A percentile compares a stretch with the other conserved stretches of the same genome.
These are phyloP conservation scores for Linnemannia schmuckeri DNA, from an alignment of 192 early-diverging fungal genomes.

Conservation along the genomic window DNA sequence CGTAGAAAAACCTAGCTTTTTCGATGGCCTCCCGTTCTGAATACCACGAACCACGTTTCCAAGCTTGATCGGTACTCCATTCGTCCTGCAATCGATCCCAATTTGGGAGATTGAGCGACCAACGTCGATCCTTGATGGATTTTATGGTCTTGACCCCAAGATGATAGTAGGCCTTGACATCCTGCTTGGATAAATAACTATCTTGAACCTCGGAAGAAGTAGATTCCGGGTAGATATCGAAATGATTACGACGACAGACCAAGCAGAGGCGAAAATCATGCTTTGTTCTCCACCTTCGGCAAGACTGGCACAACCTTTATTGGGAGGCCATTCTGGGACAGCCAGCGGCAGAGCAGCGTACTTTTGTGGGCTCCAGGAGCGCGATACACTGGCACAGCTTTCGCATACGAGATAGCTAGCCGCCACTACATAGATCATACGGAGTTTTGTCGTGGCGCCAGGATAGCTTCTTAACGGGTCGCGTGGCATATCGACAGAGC, in stretches of 20 bases:
- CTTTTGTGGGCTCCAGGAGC: background rate
- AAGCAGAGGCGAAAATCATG: background rate
- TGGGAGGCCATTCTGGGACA: background rate
- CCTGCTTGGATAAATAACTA: background rate
- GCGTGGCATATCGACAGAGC: background rate
- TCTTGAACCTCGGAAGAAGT: background rate
- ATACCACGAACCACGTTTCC: background rate
- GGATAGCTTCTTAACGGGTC: background rate
- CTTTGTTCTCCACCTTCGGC: background rate
- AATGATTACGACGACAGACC: background rate
- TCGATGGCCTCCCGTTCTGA: background rate
- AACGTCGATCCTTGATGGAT: constrained; percentile 3
- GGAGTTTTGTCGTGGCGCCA: background rate
- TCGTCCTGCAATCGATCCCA: background rate
- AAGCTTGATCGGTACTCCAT: background rate
- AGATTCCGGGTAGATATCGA: background rate
- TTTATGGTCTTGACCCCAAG: background rate
- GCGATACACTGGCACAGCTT: background rate
- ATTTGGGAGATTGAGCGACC: background rate
- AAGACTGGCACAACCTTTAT: background rate
- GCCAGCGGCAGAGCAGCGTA: background rate
- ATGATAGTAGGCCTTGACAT: background rate
- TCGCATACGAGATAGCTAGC: background rate
- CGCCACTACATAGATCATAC: background rate
- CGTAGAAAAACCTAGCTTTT: background rate